Conservation (phyloP, 75 land plant species). For the Pinus taeda region DNA sequence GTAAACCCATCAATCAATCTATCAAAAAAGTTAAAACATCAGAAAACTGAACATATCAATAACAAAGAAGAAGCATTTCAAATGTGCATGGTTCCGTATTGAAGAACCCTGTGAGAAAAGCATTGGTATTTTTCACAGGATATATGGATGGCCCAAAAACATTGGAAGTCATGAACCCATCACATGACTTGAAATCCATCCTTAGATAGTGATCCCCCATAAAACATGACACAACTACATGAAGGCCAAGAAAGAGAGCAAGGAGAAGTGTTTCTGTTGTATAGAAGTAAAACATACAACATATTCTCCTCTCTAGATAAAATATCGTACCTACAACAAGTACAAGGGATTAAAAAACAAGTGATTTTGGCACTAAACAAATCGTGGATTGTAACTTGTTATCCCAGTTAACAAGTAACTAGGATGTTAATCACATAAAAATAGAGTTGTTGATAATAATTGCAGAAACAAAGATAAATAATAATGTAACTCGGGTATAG, state of each 20-base stretch:
- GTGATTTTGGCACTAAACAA: not conserved
- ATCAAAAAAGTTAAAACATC: too few relatives aligned
- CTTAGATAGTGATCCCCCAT: too few relatives aligned
- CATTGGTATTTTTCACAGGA: too few relatives aligned
- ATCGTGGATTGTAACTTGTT: not conserved
- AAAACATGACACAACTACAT: too few relatives aligned
- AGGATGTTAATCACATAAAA: not conserved
- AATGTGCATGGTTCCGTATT: too few relatives aligned
- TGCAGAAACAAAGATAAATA: not conserved
- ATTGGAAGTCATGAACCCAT: too few relatives aligned
- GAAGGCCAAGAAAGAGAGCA: conserved; percentile 52
- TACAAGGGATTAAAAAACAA: conserved; percentile 15
- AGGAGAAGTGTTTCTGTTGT: conserved; percentile 37
- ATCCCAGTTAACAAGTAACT: conserved; percentile 2
- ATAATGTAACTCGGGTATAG: not conserved
- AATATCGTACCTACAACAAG: conserved; percentile 99
- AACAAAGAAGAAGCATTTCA: too few relatives aligned
- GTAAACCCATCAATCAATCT: too few relatives aligned
- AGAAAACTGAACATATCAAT: too few relatives aligned
- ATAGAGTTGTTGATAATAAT: not conserved
- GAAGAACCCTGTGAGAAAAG: too few relatives aligned
- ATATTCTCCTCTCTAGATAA: conserved; percentile 99
- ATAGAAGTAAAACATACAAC: conserved; percentile 88
- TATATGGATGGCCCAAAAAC: too few relatives aligned
- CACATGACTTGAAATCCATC: too few relatives aligned